phyloP scores from a whole-genome alignment of 305 asterid genomes.

The Euphrasia arctica region DNA sequence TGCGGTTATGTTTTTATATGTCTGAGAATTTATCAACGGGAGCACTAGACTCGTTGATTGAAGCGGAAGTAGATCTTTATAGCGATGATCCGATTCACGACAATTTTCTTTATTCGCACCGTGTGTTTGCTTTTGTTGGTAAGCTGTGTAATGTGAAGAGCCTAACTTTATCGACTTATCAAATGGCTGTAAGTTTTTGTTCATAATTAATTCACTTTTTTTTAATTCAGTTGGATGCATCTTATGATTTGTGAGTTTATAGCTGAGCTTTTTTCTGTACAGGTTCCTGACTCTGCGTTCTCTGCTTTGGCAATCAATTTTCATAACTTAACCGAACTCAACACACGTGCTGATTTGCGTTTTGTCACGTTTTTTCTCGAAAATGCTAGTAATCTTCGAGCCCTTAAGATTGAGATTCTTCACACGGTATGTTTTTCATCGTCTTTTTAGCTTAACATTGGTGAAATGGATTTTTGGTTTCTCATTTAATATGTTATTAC shows the following conservation, averaged over 20 bases:
- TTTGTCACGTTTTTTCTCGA: too few relatives aligned
- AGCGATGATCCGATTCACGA: background rate
- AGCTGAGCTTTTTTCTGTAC: background rate
- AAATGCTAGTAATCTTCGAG: too few relatives aligned
- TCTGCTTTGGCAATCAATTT: too few relatives aligned
- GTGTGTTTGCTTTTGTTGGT: background rate
- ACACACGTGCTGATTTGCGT: too few relatives aligned
- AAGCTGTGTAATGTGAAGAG: background rate
- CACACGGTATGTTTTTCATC: too few relatives aligned
- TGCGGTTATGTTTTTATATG: background rate
- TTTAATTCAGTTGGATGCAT: background rate
- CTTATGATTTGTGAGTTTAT: background rate
- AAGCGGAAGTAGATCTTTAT: background rate
- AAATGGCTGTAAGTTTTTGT: background rate
- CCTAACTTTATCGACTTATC: background rate
- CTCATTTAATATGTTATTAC: too few relatives aligned
- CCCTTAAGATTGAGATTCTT: too few relatives aligned
- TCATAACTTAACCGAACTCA: too few relatives aligned
- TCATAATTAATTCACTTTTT: background rate
- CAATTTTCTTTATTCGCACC: too few relatives aligned
- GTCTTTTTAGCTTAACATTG: too few relatives aligned
- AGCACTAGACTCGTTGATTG: constrained; percentile 13
- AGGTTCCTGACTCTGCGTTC: too few relatives aligned
- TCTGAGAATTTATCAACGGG: background rate
- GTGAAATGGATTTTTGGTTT: too few relatives aligned